A percentile compares a stretch with the other conserved stretches of the same genome.
These are phyloP conservation scores for Colletotrichum orchidophilum DNA, from an alignment of 2,329 filamentous ascomycete genomes.

Conservation along the genomic window DNA sequence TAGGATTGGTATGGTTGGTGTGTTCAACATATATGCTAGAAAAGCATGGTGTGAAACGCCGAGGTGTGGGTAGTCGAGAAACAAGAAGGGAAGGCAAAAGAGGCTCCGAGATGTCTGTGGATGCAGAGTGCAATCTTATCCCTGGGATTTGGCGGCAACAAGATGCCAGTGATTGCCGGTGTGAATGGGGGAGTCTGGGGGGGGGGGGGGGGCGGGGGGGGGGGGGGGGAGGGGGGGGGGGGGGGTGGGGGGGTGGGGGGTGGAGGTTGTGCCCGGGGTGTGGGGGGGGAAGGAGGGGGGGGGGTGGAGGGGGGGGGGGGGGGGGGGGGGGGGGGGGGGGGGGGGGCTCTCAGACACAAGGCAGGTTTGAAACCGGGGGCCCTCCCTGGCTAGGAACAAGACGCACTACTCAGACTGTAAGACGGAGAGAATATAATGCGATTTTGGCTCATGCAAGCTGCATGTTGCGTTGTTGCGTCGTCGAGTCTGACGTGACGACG, in stretches of 20 bases:
- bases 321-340: too few relatives aligned
- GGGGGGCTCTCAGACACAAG: not conserved
- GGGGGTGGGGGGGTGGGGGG: too few relatives aligned
- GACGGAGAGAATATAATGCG: not conserved
- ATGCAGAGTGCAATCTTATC: constrained; percentile 12
- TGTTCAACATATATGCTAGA: not conserved
- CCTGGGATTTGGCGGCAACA: constrained; percentile 8
- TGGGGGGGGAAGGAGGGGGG: too few relatives aligned
- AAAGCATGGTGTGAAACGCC: not conserved
- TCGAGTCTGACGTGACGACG: not conserved
- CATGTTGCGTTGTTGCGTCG: not conserved
- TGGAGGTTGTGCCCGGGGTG: too few relatives aligned
- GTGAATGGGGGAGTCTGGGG: not conserved
- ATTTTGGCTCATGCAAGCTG: not conserved
- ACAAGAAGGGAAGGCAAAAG: not conserved
- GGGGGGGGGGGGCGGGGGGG: too few relatives aligned
- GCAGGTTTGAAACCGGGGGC: not conserved
- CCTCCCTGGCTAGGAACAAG: not conserved
- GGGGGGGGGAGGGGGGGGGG: too few relatives aligned
- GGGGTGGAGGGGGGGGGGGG: too few relatives aligned
- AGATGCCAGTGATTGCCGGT: constrained; percentile 1
- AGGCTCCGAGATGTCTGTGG: not conserved
- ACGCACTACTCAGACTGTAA: not conserved
- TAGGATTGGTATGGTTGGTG: not conserved
- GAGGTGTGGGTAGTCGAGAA: not conserved